Evolutionary conservation across 805 yeast species (phyloP), one percentile per base, ranked within the genome.

Genomic region (Candida montana): DNA sequence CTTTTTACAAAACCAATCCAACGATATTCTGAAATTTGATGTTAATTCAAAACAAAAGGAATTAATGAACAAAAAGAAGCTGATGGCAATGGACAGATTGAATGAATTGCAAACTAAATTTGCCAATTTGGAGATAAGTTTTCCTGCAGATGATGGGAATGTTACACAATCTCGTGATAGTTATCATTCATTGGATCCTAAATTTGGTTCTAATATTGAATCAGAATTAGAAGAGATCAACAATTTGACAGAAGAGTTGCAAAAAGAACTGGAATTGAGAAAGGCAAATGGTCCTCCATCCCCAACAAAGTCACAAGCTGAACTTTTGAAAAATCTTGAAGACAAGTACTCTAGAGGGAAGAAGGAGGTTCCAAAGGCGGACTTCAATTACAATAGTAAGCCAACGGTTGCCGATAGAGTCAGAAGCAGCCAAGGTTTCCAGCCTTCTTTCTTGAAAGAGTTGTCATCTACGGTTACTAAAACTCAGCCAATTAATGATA

Each of bases 1-100:
- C 10, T 69, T 72, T 12, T 64, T 85, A 34, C 93, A 85, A 58
- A 71, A 71, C 35, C 90, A 85, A 55, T 80, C 90, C 1, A 85
- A 85, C 58, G 88, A 79, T 48, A 80, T 84, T 31, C 73, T 85
- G 59, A 84, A 83, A 55, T 76, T 70, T 50, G 83, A 83, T 59
- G 62, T 67, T 13, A 62, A 68, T 41, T 67, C 67, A 12, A 64
- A 74, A 42, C 72, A 76, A 40, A 72, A 74, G 46, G 80, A 83
- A 37, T 55, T 74, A 52, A 71, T 81, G 60, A 68, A 72, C 34
- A 75, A 75, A 46, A 82, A 81, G 53, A 83, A 79, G 53, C 55
- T 68, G 38, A 68, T 77, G 58, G 91, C 91, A 0, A 67, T 86
- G 69, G 83, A 81, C 43, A 70, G 95, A 50, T 68, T 90, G 42